phyloP scores from a whole-genome alignment of 192 early-diverging fungal genomes.

The Coemansia sp. region DNA sequence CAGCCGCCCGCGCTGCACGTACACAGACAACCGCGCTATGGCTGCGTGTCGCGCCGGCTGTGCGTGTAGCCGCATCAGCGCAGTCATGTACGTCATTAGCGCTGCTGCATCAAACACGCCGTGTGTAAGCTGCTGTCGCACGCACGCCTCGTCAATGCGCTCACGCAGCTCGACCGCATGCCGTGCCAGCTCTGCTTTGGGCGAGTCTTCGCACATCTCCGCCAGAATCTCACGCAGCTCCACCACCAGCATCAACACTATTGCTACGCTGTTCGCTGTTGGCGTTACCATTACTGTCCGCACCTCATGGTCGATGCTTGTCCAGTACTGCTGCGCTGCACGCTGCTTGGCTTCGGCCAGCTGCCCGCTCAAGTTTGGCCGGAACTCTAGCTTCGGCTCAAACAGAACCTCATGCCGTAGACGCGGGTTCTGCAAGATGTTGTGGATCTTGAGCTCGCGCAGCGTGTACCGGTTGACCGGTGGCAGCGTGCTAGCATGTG shows the following conservation, averaged over 20 bases:
- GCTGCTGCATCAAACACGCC: slow-evolving; percentile 60
- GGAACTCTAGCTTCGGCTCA: slow-evolving; percentile 86
- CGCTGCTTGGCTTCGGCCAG: slow-evolving; percentile 61
- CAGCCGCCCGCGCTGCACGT: slow-evolving; percentile 59
- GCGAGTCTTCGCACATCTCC: slow-evolving; percentile 47
- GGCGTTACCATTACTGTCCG: neutral
- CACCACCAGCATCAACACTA: slow-evolving; percentile 63
- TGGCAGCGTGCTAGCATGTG: slow-evolving; percentile 46
- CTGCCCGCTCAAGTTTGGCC: slow-evolving; percentile 77
- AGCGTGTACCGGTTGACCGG: slow-evolving; percentile 84
- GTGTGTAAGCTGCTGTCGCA: slow-evolving; percentile 66
- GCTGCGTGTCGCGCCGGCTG: slow-evolving; percentile 63
- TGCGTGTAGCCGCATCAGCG: slow-evolving; percentile 65
- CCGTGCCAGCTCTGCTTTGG: slow-evolving; percentile 34
- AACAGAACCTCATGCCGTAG: slow-evolving; percentile 88
- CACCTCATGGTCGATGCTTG: slow-evolving; percentile 60
- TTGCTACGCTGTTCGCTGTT: slow-evolving; percentile 10
- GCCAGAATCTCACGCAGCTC: slow-evolving; percentile 76
- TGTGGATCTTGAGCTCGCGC: slow-evolving; percentile 76
- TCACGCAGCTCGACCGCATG: slow-evolving; percentile 45
- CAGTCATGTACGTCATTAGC: slow-evolving; percentile 60
- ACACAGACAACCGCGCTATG: slow-evolving; percentile 60
- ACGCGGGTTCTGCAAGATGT: slow-evolving; percentile 81
- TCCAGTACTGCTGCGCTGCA: slow-evolving; percentile 72
- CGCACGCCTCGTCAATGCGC: slow-evolving; percentile 56